phyloP scores from a whole-genome alignment of 2,329 filamentous ascomycete genomes.

The Talaromyces sp. region DNA sequence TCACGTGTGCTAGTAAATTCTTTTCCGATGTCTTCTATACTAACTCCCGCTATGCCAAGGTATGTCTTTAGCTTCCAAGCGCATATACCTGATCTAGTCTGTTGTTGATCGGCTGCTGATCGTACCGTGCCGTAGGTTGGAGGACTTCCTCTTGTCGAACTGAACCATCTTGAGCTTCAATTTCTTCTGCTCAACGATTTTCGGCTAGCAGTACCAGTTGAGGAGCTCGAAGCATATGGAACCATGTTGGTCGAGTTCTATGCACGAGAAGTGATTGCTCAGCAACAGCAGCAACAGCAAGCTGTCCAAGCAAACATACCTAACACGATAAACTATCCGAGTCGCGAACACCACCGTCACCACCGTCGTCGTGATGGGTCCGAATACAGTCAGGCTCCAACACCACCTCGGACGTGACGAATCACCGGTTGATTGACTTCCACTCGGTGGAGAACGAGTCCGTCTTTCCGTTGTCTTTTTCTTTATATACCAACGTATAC shows the following conservation, averaged over 20 bases:
- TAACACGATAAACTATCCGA: neutral
- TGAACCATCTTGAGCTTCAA: conserved; percentile 94
- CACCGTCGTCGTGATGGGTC: conserved; percentile 8
- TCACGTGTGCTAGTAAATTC: conserved; percentile 98
- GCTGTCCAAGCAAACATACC: conserved; percentile 4
- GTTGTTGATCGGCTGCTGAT: neutral
- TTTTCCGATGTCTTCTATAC: conserved; percentile 99
- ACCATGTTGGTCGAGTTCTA: conserved; percentile 99
- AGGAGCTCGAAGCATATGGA: conserved; percentile 93
- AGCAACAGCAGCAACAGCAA: conserved; percentile 26
- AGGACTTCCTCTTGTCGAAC: conserved; percentile 80
- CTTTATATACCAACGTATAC: neutral
- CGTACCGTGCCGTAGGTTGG: conserved; percentile 62
- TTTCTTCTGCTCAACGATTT: conserved; percentile 96
- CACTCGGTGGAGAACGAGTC: neutral
- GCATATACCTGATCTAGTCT: neutral
- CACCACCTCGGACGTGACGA: conserved; percentile 8
- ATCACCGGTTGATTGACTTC: neutral
- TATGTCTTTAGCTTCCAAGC: conserved; percentile 41
- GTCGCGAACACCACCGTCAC: conserved; percentile 6
- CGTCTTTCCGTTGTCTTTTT: neutral
- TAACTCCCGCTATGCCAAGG: conserved; percentile 98
- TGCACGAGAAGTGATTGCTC: conserved; percentile 76
- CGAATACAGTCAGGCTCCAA: conserved; percentile 11
- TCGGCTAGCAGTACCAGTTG: conserved; percentile 82